Evolutionary conservation across 2,329 filamentous ascomycete genomes (phyloP).

Genomic region (Fusarium keratoplasticum): DNA sequence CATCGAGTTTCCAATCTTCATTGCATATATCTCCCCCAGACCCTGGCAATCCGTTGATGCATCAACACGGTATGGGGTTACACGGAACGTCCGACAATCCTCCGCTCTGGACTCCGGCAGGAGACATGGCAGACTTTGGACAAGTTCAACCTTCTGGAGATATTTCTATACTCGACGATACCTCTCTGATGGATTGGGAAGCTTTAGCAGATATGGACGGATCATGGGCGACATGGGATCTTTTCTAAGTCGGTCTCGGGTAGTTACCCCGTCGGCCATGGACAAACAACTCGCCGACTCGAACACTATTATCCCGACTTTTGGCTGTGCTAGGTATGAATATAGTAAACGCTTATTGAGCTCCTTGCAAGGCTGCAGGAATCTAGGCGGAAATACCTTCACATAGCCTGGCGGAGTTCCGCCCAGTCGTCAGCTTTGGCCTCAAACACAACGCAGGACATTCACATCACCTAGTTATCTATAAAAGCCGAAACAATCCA

Average conservation of each 20-base stretch:
- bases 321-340: not conserved
- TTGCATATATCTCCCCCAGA: conserved; percentile 2
- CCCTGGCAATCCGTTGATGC: not conserved
- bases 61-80: conserved; percentile 11
- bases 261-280: not conserved
- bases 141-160: not conserved
- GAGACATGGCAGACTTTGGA: not conserved
- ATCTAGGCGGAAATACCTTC: not conserved
- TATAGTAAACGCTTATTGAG: not conserved
- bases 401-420: conserved; percentile 18
- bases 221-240: conserved; percentile 31
- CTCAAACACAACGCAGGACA: not conserved
- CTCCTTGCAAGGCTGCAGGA: not conserved
- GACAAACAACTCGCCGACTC: not conserved
- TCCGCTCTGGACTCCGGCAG: conserved; percentile 14
- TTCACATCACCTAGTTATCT: not conserved
- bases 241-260: conserved; percentile 15
- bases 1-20: conserved; percentile 15
- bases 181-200: conserved; percentile 34
- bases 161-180: not conserved
- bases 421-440: not conserved
- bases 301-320: not conserved
- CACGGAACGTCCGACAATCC: conserved; percentile 15
- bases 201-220: conserved; percentile 27
- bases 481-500: not conserved